These are phyloP conservation scores for Allomyces macrogynus DNA, from an alignment of 192 early-diverging fungal genomes.

Conservation along the genomic window DNA sequence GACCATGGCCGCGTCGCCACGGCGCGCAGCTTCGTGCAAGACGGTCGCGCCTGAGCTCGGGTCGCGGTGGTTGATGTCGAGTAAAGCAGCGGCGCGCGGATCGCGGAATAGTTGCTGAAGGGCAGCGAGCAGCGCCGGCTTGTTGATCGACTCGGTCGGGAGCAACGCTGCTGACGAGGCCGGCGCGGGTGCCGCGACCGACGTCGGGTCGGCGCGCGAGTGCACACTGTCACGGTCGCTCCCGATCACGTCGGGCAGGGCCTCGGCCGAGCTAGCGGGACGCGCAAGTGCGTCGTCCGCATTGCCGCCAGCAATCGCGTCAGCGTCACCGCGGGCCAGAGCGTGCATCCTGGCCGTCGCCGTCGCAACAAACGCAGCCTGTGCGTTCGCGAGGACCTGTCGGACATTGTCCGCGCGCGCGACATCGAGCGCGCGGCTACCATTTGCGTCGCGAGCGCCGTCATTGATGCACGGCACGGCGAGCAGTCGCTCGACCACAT, in stretches of 20 bases:
- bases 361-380: constrained; percentile 22
- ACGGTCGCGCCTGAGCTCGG: constrained; percentile 35
- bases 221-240: too few relatives aligned
- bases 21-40: constrained; percentile 44
- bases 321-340: constrained; percentile 18
- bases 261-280: too few relatives aligned
- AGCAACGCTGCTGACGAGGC: too few relatives aligned
- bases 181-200: too few relatives aligned
- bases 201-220: too few relatives aligned
- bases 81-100: constrained; percentile 26
- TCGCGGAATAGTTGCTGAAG: constrained; percentile 25
- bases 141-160: too few relatives aligned
- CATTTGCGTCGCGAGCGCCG: constrained; percentile 7
- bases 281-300: too few relatives aligned
- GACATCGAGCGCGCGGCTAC: constrained; percentile 11
- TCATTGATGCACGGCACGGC: constrained; percentile 11
- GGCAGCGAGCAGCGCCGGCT: constrained; percentile 1
- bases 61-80: constrained; percentile 51
- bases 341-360: constrained; percentile 28
- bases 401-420: constrained; percentile 10
- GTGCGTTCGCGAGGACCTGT: constrained; percentile 6
- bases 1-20: constrained; percentile 40
- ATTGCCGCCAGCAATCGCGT: too few relatives aligned
- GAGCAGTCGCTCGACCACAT: constrained; percentile 15
- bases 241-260: too few relatives aligned